These are phyloP conservation scores for Podila clonocystis DNA, from an alignment of 192 early-diverging fungal genomes.

Conservation along the genomic window DNA sequence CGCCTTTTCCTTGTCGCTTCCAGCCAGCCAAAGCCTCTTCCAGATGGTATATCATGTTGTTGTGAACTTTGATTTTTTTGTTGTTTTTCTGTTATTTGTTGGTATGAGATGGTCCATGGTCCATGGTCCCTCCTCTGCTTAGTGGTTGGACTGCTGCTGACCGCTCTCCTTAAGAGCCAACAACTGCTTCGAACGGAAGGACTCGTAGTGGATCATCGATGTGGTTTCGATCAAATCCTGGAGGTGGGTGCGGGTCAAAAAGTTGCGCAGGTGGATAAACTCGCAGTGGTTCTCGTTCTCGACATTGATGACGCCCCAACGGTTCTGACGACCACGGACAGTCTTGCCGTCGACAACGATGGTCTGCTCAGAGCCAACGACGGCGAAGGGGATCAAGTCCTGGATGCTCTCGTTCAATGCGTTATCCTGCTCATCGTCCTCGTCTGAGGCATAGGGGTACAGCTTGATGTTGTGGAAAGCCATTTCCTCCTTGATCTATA, in stretches of 20 bases:
- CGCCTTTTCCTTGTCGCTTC: no score
- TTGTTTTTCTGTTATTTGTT: not conserved
- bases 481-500: slow-evolving; percentile 87
- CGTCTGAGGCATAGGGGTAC: slow-evolving; percentile 91
- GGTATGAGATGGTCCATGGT: no score
- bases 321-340: slow-evolving; percentile 87
- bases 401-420: slow-evolving; percentile 79
- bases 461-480: slow-evolving; percentile 91
- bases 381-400: slow-evolving; percentile 91
- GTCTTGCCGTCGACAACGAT: slow-evolving; percentile 88
- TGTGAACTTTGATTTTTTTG: not conserved
- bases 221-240: slow-evolving; percentile 98
- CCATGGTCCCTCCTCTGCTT: not conserved
- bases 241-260: slow-evolving; percentile 93
- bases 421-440: slow-evolving; percentile 83
- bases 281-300: slow-evolving; percentile 96
- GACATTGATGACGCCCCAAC: slow-evolving; percentile 92
- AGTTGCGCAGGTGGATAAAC: slow-evolving; percentile 93
- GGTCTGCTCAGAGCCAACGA: slow-evolving; percentile 93
- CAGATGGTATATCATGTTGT: not conserved
- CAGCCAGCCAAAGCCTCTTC: no score
- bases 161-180: slow-evolving; percentile 67
- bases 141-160: slow-evolving; percentile 35
- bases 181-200: slow-evolving; percentile 85
- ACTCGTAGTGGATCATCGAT: slow-evolving; percentile 93